Evolutionary conservation across 164 flowering plant species (phyloP).

Genomic region (Echeveria elegans): DNA sequence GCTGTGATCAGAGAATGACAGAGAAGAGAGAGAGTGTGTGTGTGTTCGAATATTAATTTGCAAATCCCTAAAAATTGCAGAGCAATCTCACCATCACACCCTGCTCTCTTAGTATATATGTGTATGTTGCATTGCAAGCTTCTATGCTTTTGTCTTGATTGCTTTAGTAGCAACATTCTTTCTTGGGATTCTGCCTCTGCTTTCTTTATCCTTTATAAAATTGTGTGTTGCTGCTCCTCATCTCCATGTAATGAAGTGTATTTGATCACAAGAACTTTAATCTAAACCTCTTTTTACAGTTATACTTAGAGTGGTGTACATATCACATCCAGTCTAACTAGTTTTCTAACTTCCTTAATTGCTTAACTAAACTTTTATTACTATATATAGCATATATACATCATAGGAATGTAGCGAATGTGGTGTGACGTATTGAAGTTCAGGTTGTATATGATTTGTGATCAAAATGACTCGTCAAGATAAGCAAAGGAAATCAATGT

Average conservation of each 20-base stretch:
- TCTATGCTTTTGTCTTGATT: conserved; percentile 29
- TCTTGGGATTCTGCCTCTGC: conserved; percentile 51
- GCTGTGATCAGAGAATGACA: conserved; percentile 2
- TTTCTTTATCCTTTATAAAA: not conserved
- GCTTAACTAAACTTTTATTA: not conserved
- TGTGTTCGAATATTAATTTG: conserved; percentile 31
- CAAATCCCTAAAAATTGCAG: conserved; percentile 41
- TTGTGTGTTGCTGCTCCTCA: not conserved
- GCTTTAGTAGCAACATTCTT: conserved; percentile 47
- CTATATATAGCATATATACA: no score
- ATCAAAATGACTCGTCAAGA: not conserved
- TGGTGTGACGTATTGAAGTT: not conserved
- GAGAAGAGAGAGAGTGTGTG: conserved; percentile 14
- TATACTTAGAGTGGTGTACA: no score
- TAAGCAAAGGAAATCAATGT: not conserved
- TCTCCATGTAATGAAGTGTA: not conserved
- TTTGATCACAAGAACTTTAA: conserved; percentile 2
- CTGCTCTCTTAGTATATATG: conserved; percentile 8
- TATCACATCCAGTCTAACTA: not conserved
- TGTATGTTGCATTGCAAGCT: conserved; percentile 13
- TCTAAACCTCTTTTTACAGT: not conserved
- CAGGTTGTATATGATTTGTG: not conserved
- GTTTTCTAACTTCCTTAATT: not conserved
- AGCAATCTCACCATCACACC: conserved; percentile 8
- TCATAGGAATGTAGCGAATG: no score